A percentile compares a stretch with the other conserved stretches of the same genome.
phyloP scores from a whole-genome alignment of 2,329 filamentous ascomycete species.

The Fusarium chlamydosporum region DNA sequence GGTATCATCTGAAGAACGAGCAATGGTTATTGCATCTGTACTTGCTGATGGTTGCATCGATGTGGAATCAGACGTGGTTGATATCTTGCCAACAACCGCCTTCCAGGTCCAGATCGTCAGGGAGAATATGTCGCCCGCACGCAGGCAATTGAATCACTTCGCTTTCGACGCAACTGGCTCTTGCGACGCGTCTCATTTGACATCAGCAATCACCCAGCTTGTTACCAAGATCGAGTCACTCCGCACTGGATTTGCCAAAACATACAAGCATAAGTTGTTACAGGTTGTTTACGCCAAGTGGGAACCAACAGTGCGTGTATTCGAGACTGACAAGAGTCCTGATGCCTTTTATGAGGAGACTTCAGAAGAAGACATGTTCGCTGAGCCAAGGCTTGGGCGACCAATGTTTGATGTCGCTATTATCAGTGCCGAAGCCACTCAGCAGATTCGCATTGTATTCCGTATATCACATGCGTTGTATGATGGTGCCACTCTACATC shows the following conservation, averaged over 20 bases:
- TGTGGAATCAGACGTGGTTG: slow-evolving; percentile 1
- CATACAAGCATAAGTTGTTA: not conserved
- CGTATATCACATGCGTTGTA: slow-evolving; percentile 6
- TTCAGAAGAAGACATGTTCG: slow-evolving; percentile 7
- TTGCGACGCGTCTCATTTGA: slow-evolving; percentile 7
- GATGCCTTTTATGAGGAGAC: slow-evolving; percentile 1
- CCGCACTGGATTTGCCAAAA: slow-evolving; percentile 12
- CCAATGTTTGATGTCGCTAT: slow-evolving; percentile 14
- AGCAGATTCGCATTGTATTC: slow-evolving; percentile 6
- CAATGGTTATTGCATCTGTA: not conserved
- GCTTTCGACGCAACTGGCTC: slow-evolving; percentile 5
- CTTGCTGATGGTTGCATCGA: slow-evolving; percentile 2
- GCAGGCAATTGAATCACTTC: slow-evolving; percentile 9
- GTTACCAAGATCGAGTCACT: slow-evolving; percentile 8
- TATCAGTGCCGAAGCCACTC: slow-evolving; percentile 1
- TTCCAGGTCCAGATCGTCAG: slow-evolving; percentile 10
- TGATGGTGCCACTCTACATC: slow-evolving; percentile 8
- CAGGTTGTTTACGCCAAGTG: slow-evolving; percentile 8
- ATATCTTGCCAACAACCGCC: slow-evolving; percentile 14
- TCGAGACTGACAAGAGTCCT: slow-evolving; percentile 4
- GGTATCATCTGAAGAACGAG: slow-evolving; percentile 2
- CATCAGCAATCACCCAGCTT: slow-evolving; percentile 11
- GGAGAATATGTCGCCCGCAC: slow-evolving; percentile 5
- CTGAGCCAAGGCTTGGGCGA: slow-evolving; percentile 4
- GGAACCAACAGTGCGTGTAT: slow-evolving; percentile 9